Evolutionary conservation across 2,329 filamentous ascomycete genomes (phyloP).

Genomic region (Drechslerella coelobrocha): DNA sequence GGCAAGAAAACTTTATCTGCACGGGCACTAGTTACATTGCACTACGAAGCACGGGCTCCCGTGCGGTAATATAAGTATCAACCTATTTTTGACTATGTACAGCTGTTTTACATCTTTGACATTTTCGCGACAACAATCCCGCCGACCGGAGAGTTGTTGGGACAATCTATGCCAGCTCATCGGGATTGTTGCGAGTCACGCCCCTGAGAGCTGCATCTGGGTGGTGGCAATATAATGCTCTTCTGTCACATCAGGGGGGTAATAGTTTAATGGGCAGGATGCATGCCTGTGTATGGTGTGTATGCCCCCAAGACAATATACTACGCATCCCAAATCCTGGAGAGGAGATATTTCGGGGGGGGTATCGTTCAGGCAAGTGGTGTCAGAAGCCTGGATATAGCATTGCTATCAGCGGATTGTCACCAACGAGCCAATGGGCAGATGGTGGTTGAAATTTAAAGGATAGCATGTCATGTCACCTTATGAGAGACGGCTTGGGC

Average conservation of each 20-base stretch:
- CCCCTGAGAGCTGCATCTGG: background rate
- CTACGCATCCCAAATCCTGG: slow-evolving; percentile 28
- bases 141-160: background rate
- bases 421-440: slow-evolving; percentile 17
- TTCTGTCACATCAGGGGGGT: background rate
- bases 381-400: slow-evolving; percentile 31
- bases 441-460: background rate
- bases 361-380: slow-evolving; percentile 38
- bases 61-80: background rate
- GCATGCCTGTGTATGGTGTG: background rate
- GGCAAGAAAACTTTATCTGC: no score
- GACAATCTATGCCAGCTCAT: background rate
- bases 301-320: slow-evolving; percentile 3
- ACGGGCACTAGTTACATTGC: background rate
- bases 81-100: background rate
- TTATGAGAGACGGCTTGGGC: slow-evolving; percentile 44
- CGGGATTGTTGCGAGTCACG: background rate
- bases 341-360: slow-evolving; percentile 23
- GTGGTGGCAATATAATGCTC: background rate
- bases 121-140: background rate
- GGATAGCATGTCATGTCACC: slow-evolving; percentile 21
- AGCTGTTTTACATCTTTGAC: background rate
- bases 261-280: no score
- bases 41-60: background rate
- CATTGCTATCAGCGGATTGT: slow-evolving; percentile 18